Evolutionary conservation across 169 alveolate genomes (phyloP).

Genomic region (Plasmodium inui): DNA sequence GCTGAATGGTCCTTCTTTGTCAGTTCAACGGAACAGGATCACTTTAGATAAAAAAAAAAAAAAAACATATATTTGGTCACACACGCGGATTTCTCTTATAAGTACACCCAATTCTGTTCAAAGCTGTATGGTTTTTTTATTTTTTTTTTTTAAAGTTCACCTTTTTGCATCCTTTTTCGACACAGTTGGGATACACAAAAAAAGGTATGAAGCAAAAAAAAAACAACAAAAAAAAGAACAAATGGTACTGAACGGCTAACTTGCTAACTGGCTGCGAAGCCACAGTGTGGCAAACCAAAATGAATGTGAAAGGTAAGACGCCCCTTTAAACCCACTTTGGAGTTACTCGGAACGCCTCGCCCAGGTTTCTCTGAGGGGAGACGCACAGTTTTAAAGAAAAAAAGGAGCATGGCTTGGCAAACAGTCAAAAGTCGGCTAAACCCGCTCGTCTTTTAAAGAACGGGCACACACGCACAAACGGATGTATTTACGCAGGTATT

Average conservation of each 20-base stretch:
- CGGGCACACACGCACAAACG: neutral
- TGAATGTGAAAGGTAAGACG: neutral
- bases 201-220: neutral
- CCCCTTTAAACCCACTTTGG: neutral
- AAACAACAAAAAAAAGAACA: neutral
- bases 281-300: neutral
- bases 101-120: neutral
- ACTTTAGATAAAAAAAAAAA: neutral
- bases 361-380: neutral
- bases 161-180: neutral
- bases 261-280: neutral
- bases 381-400: neutral
- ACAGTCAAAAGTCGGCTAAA: neutral
- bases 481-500: neutral
- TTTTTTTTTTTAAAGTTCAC: neutral
- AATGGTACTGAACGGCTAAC: neutral
- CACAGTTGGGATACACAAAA: neutral
- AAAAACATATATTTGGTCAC: neutral
- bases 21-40: neutral
- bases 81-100: neutral
- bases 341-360: neutral
- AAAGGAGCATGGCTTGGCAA: neutral
- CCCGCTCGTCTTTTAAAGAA: neutral
- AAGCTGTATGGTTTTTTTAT: neutral
- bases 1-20: neutral